phyloP scores from a whole-genome alignment of 2,329 filamentous ascomycete genomes.

The Hypomyces perniciosus region DNA sequence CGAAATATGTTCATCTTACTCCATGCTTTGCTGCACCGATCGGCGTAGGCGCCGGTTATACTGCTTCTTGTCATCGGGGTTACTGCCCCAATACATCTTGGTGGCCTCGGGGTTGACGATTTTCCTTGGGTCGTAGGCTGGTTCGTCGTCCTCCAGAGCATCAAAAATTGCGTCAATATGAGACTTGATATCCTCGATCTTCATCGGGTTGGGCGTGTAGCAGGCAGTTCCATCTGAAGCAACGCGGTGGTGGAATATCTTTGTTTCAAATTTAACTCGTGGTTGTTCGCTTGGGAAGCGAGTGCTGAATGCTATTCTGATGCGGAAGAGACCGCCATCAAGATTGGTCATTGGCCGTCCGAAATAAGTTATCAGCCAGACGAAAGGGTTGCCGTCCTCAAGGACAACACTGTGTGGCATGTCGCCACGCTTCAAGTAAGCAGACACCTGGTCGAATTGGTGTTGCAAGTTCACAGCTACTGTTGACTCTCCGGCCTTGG shows the following conservation, averaged over 20 bases:
- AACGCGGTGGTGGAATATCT: constrained; percentile 83
- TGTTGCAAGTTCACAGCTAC: constrained; percentile 77
- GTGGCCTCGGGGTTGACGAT: constrained; percentile 82
- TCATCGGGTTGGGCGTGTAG: constrained; percentile 60
- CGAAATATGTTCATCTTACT: constrained; percentile 35
- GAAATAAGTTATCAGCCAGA: constrained; percentile 85
- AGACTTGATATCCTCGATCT: constrained; percentile 68
- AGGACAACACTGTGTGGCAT: constrained; percentile 71
- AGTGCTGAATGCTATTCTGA: constrained; percentile 73
- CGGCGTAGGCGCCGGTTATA: constrained; percentile 79
- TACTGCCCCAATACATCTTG: constrained; percentile 77
- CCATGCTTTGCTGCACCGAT: constrained; percentile 64
- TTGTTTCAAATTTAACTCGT: constrained; percentile 71
- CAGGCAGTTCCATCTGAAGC: constrained; percentile 75
- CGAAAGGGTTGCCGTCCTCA: constrained; percentile 76
- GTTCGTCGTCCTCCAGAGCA: constrained; percentile 78
- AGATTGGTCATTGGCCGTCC: constrained; percentile 89
- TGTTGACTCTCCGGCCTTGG: constrained; percentile 60
- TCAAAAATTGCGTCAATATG: constrained; percentile 81
- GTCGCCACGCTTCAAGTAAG: constrained; percentile 65
- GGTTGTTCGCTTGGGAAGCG: constrained; percentile 86
- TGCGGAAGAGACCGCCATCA: constrained; percentile 82
- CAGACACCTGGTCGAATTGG: constrained; percentile 76
- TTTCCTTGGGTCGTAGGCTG: constrained; percentile 84
- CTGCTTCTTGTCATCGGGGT: constrained; percentile 66